A percentile compares a stretch with the other conserved stretches of the same genome.
These are phyloP conservation scores for Penicillium sp. DNA, from an alignment of 2,329 filamentous ascomycete genomes.

Conservation along the genomic window DNA sequence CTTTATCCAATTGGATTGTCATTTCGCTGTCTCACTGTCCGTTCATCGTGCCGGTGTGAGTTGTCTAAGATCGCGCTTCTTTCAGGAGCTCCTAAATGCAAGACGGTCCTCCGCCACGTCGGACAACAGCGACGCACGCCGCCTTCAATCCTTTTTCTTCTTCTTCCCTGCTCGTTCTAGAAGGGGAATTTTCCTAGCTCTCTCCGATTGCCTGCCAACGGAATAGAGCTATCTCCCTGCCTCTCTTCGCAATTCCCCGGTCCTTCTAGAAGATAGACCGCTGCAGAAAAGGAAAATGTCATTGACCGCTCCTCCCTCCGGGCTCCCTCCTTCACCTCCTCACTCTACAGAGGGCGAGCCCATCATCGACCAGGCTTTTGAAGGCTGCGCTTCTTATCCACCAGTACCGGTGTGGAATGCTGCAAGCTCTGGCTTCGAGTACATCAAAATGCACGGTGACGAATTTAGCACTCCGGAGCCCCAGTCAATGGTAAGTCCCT, in stretches of 20 bases:
- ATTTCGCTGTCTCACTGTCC: slow-evolving; percentile 18
- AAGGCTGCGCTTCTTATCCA: slow-evolving; percentile 15
- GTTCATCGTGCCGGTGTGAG: slow-evolving; percentile 10
- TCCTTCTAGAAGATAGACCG: no score
- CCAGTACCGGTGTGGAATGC: slow-evolving; percentile 10
- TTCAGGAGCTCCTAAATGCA: slow-evolving; percentile 13
- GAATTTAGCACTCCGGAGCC: slow-evolving; percentile 5
- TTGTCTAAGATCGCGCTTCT: slow-evolving; percentile 21
- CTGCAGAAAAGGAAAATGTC: no score
- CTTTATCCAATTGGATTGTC: slow-evolving; percentile 17
- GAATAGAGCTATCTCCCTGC: slow-evolving; percentile 6
- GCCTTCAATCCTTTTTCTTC: slow-evolving; percentile 21
- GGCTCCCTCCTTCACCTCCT: slow-evolving; percentile 32
- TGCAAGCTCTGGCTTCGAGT: neutral
- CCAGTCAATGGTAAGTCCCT: slow-evolving; percentile 23
- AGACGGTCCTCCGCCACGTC: slow-evolving; percentile 10
- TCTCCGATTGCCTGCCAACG: slow-evolving; percentile 10
- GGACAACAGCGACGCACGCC: slow-evolving; percentile 13
- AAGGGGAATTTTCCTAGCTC: slow-evolving; percentile 8
- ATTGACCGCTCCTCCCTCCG: slow-evolving; percentile 12
- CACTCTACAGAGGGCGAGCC: slow-evolving; percentile 27
- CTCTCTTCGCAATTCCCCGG: neutral
- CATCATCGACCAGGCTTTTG: slow-evolving; percentile 15
- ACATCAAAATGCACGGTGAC: slow-evolving; percentile 5
- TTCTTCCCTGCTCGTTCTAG: slow-evolving; percentile 25